Percentiles rank a stretch among this genome's conserved stretches.
phyloP scores from a whole-genome alignment of 2,329 filamentous ascomycete species.

The Domatiomyces catenatus region DNA sequence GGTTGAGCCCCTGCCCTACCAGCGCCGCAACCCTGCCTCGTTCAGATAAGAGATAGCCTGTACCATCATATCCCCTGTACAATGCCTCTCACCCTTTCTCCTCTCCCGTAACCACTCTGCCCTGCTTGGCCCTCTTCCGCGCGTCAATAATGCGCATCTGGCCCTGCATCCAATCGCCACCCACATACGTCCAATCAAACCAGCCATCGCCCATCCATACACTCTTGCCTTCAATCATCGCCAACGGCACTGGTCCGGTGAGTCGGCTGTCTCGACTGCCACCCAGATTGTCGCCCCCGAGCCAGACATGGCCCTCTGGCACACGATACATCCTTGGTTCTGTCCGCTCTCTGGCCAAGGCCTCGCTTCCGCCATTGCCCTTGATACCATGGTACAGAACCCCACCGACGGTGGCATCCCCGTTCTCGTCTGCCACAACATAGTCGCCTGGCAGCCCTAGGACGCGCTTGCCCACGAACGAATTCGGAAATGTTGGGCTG shows the following conservation, averaged over 20 bases:
- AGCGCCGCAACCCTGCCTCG: slow-evolving; percentile 39
- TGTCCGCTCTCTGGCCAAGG: slow-evolving; percentile 4
- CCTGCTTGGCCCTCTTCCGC: background rate
- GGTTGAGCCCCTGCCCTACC: slow-evolving; percentile 52
- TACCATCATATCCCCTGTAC: slow-evolving; percentile 16
- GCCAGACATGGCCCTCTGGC: slow-evolving; percentile 80
- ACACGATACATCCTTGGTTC: slow-evolving; percentile 39
- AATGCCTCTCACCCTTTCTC: background rate
- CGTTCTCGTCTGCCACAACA: slow-evolving; percentile 29
- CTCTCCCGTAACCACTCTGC: background rate
- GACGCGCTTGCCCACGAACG: slow-evolving; percentile 62
- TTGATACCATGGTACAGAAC: slow-evolving; percentile 7
- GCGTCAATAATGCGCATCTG: background rate
- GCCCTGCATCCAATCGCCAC: background rate
- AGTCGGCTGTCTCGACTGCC: slow-evolving; percentile 73
- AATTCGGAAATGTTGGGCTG: slow-evolving; percentile 51
- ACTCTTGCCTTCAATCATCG: slow-evolving; percentile 61
- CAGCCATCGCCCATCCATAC: slow-evolving; percentile 13
- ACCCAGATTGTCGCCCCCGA: slow-evolving; percentile 73
- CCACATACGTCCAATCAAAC: slow-evolving; percentile 10
- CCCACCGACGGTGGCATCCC: slow-evolving; percentile 10
- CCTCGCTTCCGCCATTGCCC: slow-evolving; percentile 11
- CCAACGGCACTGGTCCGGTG: slow-evolving; percentile 76
- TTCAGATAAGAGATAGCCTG: slow-evolving; percentile 23
- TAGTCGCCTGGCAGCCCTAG: slow-evolving; percentile 52